These are phyloP conservation scores for Akanthomyces uredinophilus DNA, from an alignment of 2,329 filamentous ascomycete genomes.

Conservation along the genomic window DNA sequence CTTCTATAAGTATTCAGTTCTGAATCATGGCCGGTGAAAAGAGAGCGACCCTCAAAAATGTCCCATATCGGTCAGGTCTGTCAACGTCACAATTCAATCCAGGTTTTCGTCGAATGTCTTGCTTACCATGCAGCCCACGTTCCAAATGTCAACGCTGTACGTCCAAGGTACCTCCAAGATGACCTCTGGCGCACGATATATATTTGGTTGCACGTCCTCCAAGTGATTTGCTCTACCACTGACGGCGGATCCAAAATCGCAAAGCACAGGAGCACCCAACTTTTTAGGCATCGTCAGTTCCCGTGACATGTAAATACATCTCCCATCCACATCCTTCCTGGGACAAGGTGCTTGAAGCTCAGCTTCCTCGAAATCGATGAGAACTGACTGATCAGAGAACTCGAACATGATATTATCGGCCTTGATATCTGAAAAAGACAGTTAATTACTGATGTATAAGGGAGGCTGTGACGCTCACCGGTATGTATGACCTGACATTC, in stretches of 20 bases:
- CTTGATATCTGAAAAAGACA: not conserved
- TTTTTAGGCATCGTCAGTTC: constrained; percentile 30
- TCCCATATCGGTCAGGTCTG: constrained; percentile 39
- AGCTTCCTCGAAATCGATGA: constrained; percentile 26
- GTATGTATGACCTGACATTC: constrained; percentile 42
- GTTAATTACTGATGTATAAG: no score
- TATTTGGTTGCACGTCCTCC: constrained; percentile 34
- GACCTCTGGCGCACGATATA: constrained; percentile 42
- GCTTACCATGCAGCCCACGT: constrained; percentile 44
- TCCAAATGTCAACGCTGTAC: constrained; percentile 44
- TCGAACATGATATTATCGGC: constrained; percentile 29
- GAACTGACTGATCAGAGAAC: not conserved
- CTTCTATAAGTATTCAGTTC: constrained; percentile 35
- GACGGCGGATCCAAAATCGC: constrained; percentile 46
- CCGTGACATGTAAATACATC: constrained; percentile 37
- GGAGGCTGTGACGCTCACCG: constrained; percentile 33
- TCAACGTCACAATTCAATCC: no score
- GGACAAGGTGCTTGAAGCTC: constrained; percentile 33
- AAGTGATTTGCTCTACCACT: constrained; percentile 29
- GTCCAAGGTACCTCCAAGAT: constrained; percentile 31
- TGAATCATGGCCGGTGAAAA: constrained; percentile 39
- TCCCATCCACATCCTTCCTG: constrained; percentile 33
- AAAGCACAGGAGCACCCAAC: constrained; percentile 35
- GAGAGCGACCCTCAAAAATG: constrained; percentile 38
- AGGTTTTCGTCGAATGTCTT: not conserved